Conservation (phyloP, 306 rosid species). For the Rosa persica region DNA sequence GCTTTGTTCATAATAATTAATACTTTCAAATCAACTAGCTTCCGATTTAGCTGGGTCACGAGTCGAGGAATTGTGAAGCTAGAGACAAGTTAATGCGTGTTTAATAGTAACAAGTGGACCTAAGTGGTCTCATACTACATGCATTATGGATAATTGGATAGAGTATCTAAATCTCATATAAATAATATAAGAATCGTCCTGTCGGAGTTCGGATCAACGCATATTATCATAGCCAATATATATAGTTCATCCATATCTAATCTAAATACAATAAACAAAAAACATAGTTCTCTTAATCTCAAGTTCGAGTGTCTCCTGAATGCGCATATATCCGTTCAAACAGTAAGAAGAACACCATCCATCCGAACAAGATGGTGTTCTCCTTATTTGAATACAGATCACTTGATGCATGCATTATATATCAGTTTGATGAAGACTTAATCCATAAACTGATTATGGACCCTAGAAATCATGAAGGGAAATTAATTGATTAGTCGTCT, state of each 20-base stretch:
- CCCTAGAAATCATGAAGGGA: neutral
- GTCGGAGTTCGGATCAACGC: neutral
- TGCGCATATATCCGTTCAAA: too few species aligned
- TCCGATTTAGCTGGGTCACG: slow-evolving; percentile 4
- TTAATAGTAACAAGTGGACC: neutral
- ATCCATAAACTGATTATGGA: neutral
- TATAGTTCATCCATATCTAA: neutral
- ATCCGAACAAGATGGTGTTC: too few species aligned
- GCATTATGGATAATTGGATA: slow-evolving; percentile 1
- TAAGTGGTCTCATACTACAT: neutral
- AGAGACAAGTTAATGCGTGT: neutral
- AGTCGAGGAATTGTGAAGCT: neutral
- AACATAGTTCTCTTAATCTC: too few species aligned
- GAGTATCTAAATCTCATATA: neutral
- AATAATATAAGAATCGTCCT: neutral
- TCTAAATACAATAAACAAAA: too few species aligned
- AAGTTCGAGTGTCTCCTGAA: too few species aligned
- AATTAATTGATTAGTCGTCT: neutral
- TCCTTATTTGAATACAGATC: neutral
- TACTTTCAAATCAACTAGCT: neutral
- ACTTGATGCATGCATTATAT: neutral
- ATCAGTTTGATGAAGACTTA: neutral
- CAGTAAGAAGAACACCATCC: too few species aligned
- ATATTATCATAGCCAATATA: neutral
- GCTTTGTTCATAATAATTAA: slow-evolving; percentile 13